These are phyloP conservation scores for Xylaria telfairii DNA, from an alignment of 495 filamentous ascomycete genomes.

Conservation along the genomic window DNA sequence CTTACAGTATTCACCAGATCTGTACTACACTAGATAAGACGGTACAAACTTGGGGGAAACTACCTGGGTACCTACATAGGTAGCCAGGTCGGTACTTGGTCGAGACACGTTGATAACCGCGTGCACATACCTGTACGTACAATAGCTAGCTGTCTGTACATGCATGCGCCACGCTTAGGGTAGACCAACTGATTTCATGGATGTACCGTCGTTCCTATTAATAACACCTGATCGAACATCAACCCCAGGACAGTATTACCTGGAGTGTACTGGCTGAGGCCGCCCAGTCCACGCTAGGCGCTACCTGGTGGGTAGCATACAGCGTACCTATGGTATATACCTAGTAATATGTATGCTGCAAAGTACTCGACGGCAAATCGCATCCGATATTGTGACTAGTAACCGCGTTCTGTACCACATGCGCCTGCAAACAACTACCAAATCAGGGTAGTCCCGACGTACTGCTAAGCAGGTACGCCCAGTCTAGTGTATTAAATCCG, in stretches of 20 bases:
- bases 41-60: no score
- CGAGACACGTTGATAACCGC: background rate
- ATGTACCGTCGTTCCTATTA: slow-evolving; percentile 8
- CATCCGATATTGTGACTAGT: slow-evolving; percentile 17
- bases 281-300: background rate
- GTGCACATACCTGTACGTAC: background rate
- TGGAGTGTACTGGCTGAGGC: background rate
- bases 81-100: no score
- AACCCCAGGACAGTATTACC: background rate
- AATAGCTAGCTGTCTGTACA: background rate
- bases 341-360: background rate
- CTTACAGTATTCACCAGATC: background rate
- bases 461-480: slow-evolving; percentile 8
- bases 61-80: background rate
- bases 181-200: no score
- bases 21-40: no score
- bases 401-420: background rate
- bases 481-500: background rate
- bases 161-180: background rate
- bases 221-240: background rate
- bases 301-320: background rate
- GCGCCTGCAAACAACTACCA: background rate
- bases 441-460: background rate
- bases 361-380: slow-evolving; percentile 14
- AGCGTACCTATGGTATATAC: background rate